These are phyloP conservation scores for Dactylorhiza incarnata DNA, from an alignment of 106 monocot species.

Conservation along the genomic window DNA sequence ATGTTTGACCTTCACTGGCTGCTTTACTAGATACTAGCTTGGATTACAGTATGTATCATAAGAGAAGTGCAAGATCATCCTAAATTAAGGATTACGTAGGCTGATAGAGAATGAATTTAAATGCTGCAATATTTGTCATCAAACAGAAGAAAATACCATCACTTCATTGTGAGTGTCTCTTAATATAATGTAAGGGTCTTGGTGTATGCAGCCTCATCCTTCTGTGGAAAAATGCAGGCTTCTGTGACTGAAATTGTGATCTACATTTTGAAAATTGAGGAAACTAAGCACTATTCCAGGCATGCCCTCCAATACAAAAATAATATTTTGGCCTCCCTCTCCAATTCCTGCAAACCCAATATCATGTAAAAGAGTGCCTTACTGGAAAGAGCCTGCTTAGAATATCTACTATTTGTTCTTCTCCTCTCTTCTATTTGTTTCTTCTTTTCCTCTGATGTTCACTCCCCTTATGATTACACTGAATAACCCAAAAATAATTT, in stretches of 20 bases:
- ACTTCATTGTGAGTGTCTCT: background rate
- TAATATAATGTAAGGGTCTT: background rate
- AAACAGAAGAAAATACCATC: background rate
- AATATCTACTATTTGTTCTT: background rate
- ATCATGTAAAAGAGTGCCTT: background rate
- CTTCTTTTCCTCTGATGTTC: background rate
- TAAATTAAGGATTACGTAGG: too few relatives aligned
- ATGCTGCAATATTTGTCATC: background rate
- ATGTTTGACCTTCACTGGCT: background rate
- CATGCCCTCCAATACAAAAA: background rate
- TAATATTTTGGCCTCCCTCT: background rate
- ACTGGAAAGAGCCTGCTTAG: background rate
- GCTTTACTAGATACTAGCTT: background rate
- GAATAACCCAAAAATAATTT: background rate
- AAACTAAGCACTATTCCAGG: background rate
- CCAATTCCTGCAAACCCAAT: background rate
- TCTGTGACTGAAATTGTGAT: background rate
- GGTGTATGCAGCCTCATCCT: background rate
- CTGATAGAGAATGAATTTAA: too few relatives aligned
- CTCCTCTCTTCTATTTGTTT: background rate
- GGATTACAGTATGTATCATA: background rate
- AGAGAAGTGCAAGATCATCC: background rate
- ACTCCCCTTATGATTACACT: background rate
- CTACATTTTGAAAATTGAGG: background rate
- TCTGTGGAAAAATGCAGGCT: background rate